Base-by-base conservation (phyloP, 768 basidiomycete species). In the Psilocybe sp. region DNA sequence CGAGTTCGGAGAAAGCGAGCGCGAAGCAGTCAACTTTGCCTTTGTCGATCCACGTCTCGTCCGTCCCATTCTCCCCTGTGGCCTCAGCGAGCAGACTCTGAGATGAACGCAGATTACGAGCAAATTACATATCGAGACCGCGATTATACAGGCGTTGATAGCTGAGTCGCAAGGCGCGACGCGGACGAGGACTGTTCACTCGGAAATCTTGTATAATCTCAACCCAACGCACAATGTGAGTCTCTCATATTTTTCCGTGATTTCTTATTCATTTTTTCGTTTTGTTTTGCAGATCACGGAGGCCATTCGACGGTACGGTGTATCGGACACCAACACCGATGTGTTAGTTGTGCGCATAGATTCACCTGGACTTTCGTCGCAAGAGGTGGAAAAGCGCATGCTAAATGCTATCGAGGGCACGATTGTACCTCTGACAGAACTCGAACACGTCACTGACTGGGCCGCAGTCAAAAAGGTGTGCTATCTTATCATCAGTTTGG, bases 11-110 rank as follows among this genome's bases (percentile, higher is more conserved):
- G 81, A 89, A 20, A 59, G 56, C 12, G 87, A 90, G 59, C 79
- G 91, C 45, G 81, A 81, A 23, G 79, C 80, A n/a, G 79, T 97
- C 57, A 91, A 94, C 60, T 97, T 90, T 69, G 88, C 89, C 0
- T 98, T 98, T 67, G 74, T 98, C 61, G 88, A 98, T 64, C 92
- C 90, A 16, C 75, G 74, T 33, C 78, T 92, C 61, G 93, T 96
- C 54, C 53, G 88, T 68, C 44, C 20, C 31, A 46, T 28, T 41
- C 51, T 37, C 34, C 51, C 46, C 32, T 45, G 28, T 51, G 40
- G 50, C 31, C 13, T 43, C n/a, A 19, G 49, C 15, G 13, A 42
- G 11, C 7, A 40, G 23, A 51, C 35, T 46, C 38, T 55, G 47
- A 53, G 37, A 47, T 39, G 7, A 7, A 40, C 11, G 11, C 36